Evolutionary conservation across 345 rosid species (phyloP).

Genomic region (Sonneratia alba): DNA sequence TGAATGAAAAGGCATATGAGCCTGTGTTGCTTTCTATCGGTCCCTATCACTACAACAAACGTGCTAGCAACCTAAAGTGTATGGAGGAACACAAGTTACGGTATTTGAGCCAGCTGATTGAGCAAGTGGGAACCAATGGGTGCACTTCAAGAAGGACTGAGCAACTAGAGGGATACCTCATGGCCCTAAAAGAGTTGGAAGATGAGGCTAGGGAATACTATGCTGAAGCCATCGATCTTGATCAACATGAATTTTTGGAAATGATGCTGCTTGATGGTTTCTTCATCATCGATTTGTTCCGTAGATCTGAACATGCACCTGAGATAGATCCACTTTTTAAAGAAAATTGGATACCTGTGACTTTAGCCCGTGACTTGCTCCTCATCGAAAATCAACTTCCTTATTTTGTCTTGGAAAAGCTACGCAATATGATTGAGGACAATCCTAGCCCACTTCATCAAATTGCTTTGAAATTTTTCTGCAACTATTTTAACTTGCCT

Average conservation of each 20-base stretch:
- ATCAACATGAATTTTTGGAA: conserved; percentile 1
- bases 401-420: conserved; percentile 8
- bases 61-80: neutral
- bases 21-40: conserved; percentile 11
- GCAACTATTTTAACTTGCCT: neutral
- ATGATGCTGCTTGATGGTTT: conserved; percentile 26
- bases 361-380: neutral
- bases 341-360: neutral
- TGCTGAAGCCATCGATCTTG: neutral
- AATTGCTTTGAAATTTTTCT: neutral
- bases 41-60: conserved; percentile 4
- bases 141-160: neutral
- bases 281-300: conserved; percentile 12
- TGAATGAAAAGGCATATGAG: conserved; percentile 1
- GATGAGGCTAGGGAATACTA: neutral
- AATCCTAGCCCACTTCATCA: neutral
- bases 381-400: conserved; percentile 15
- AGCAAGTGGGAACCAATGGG: neutral
- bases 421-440: neutral
- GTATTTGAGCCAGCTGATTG: neutral
- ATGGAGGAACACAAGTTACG: conserved; percentile 14
- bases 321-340: neutral
- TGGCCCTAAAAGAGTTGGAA: neutral
- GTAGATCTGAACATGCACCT: neutral
- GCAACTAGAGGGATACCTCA: neutral